Percentiles rank a stretch among this genome's conserved stretches.
These are phyloP conservation scores for Chaetomium olivaceum DNA, from an alignment of 2,329 filamentous ascomycete genomes.

Conservation along the genomic window DNA sequence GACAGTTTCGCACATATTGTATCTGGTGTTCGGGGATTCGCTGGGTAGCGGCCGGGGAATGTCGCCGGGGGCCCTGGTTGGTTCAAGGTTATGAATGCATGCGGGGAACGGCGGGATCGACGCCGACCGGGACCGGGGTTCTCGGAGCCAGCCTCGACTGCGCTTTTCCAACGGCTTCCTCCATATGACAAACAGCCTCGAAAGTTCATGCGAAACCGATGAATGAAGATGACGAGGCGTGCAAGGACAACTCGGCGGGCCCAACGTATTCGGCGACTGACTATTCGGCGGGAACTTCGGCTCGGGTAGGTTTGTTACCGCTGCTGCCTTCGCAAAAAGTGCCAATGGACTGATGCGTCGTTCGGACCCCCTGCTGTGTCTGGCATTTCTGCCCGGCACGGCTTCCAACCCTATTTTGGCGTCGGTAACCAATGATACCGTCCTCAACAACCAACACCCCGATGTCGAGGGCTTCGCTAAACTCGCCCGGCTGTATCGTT, in stretches of 20 bases:
- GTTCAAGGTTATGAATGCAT: neutral
- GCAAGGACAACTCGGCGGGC: no score
- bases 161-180: constrained; percentile 3
- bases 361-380: neutral
- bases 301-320: neutral
- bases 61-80: neutral
- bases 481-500: constrained; percentile 5
- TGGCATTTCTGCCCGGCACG: neutral
- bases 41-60: neutral
- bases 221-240: neutral
- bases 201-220: neutral
- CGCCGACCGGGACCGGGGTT: constrained; percentile 10
- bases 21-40: neutral
- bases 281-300: neutral
- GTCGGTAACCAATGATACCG: neutral
- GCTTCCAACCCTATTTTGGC: constrained; percentile 7
- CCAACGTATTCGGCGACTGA: neutral
- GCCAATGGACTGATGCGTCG: neutral
- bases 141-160: constrained; percentile 1
- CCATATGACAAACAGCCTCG: neutral
- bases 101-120: constrained; percentile 12
- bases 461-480: neutral
- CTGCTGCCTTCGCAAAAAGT: constrained; percentile 1
- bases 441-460: neutral
- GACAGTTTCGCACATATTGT: no score